These are phyloP conservation scores for Isatis tinctoria DNA, from an alignment of 345 rosid species.

Conservation along the genomic window DNA sequence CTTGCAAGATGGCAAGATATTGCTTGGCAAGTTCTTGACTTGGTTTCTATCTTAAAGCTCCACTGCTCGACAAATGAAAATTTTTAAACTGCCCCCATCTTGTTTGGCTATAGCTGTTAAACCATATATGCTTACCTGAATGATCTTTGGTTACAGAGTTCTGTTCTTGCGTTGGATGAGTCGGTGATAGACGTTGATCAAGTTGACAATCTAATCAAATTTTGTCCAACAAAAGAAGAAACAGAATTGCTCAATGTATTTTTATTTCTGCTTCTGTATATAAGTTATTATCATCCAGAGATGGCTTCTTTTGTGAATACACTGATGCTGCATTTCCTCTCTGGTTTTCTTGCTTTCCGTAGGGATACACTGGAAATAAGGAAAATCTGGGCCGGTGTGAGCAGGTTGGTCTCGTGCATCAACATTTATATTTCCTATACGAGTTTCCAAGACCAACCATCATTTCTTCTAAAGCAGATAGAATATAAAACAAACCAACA, in stretches of 20 bases:
- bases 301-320: conserved; percentile 3
- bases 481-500: neutral
- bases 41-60: neutral
- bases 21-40: neutral
- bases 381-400: conserved; percentile 81
- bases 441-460: neutral
- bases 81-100: neutral
- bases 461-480: neutral
- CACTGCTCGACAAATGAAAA: neutral
- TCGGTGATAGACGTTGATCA: conserved; percentile 73
- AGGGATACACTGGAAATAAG: conserved; percentile 61
- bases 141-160: conserved; percentile 46
- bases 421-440: neutral
- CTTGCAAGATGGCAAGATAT: neutral
- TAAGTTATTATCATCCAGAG: neutral
- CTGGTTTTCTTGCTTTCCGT: conserved; percentile 26
- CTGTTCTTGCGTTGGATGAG: conserved; percentile 75
- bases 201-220: conserved; percentile 75
- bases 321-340: conserved; percentile 16
- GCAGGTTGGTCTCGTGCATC: conserved; percentile 43
- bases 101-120: conserved; percentile 16
- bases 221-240: conserved; percentile 90
- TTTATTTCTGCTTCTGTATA: conserved; percentile 5
- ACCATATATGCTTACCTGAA: conserved; percentile 15
- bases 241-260: conserved; percentile 64